Base-by-base conservation (phyloP, 805 yeast species). In the Myxozyma udenii region DNA sequence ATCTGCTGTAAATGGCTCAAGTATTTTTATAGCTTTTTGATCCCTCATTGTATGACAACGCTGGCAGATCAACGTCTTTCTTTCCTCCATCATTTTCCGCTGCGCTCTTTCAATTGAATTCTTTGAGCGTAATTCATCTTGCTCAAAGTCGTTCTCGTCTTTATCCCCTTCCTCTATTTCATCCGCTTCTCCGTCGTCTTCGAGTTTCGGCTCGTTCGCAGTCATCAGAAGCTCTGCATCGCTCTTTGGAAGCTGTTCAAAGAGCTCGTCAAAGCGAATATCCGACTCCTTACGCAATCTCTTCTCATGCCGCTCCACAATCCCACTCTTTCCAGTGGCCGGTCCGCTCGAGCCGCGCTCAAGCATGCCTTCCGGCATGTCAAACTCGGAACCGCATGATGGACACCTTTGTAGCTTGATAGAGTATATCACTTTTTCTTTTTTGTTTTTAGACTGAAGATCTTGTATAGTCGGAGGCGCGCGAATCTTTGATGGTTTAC, bases 1-100 rank as follows among this genome's bases (percentile, higher is more conserved):
- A 2, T 24, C 36, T 16, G 30, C 41, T 1, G 19, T 28, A 7
- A 54, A 35, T 3, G 43, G 32, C 9, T 48, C 41, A 2, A 46
- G 48, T 7, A 51, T 4, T 4, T 35, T 30, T 12, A 40, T 24
- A 6, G 22, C 14, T 26, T 51, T 54, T 11, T 44, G 53, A 40
- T 51, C 19, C 4, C 32, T 32, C 23, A 46, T 12, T 1, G 32
- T 21, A 23, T 54, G 50, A 25, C 58, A 54, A 18, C 53, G 25
- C 14, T 30, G 25, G 37, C 58, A 54, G 3, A 54, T 38, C 18
- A 11, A 16, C n/a, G 28, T 41, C n/a, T 38, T 36, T 2, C 9
- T 22, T 16, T 26, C 28, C 11, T 30, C 25, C 3, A n/a, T n/a
- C n/a, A n/a, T n/a, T n/a, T n/a, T n/a, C n/a, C n/a, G n/a, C n/a